Evolutionary conservation across 306 rosid species (phyloP).

Genomic region (Cajanus cajan): DNA sequence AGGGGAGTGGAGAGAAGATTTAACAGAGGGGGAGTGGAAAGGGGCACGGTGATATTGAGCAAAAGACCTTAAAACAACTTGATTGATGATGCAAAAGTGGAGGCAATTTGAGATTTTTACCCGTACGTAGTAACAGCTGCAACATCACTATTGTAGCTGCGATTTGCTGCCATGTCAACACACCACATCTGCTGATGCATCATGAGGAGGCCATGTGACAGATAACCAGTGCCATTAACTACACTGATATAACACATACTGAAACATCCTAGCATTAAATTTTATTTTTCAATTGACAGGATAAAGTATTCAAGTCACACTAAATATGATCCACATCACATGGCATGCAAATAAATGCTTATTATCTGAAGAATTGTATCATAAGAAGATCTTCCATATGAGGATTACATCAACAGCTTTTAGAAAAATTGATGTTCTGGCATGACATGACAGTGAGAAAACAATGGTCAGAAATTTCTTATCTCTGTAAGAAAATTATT

Average conservation of each 20-base stretch:
- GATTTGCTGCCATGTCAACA: not conserved
- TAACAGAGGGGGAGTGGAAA: not conserved
- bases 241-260: not conserved
- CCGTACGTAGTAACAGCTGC: not conserved
- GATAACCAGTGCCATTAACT: not conserved
- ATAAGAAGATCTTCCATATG: conserved; percentile 29
- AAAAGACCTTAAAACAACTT: not conserved
- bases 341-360: conserved; percentile 6
- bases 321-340: conserved; percentile 12
- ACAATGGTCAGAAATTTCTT: conserved; percentile 31
- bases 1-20: not conserved
- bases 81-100: not conserved
- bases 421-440: conserved; percentile 32
- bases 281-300: conserved; percentile 22
- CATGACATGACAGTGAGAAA: conserved; percentile 15
- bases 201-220: not conserved
- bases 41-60: not conserved
- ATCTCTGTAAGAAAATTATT: conserved; percentile 30
- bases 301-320: conserved; percentile 5
- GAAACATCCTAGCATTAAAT: conserved; percentile 16
- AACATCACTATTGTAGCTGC: not conserved
- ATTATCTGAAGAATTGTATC: conserved; percentile 6
- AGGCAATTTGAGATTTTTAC: not conserved
- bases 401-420: conserved; percentile 21
- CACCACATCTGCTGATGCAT: not conserved